Evolutionary conservation across 371 early-diverging fungal genomes (phyloP), one percentile per base, ranked within the genome.

Genomic region (Mucor racemosus): DNA sequence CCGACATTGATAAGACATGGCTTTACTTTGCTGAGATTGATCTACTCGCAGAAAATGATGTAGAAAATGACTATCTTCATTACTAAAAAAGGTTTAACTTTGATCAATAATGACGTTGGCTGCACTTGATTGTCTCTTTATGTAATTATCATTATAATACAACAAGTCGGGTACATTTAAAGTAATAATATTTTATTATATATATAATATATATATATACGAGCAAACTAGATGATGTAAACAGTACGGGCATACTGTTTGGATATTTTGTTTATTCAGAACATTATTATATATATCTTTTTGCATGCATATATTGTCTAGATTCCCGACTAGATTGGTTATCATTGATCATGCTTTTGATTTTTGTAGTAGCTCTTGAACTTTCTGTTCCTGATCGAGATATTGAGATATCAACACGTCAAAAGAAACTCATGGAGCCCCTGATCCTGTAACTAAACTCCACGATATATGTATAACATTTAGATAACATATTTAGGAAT

Each of bases 41-140:
- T 48, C 21, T 38, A 19, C n/a, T 17, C 17, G 10, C 48, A 48
- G 48, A 48, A 48, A 48, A 48, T 48, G 19, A 19, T 48, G 48
- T 48, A 48, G 48, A 48, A 48, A 48, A 48, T 48, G 48, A 19
- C 48, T 48, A 48, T 48, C 48, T 17, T 48, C 6, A 1, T 48
- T 48, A 48, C 48, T 48, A 48, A 48, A 48, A 26, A 48, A 19
- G 48, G 48, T 48, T 48, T 48, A 48, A 48, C 48, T 48, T 48
- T 48, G 21, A 19, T 48, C 48, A 48, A 8, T 11, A 19, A 48
- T 48, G 48, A 48, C 48, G 48, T 48, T 48, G 17, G 17, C 17
- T 10, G 21, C 48, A 48, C 9, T 48, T 21, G 7, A 6, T 9
- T 17, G 5, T 48, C 21, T 48, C n/a, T 48, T 21, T 48, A 21